A percentile compares a stretch with the other conserved stretches of the same genome.
phyloP scores from a whole-genome alignment of 139 green algal genomes.

The Pseudopediastrum boryanum region DNA sequence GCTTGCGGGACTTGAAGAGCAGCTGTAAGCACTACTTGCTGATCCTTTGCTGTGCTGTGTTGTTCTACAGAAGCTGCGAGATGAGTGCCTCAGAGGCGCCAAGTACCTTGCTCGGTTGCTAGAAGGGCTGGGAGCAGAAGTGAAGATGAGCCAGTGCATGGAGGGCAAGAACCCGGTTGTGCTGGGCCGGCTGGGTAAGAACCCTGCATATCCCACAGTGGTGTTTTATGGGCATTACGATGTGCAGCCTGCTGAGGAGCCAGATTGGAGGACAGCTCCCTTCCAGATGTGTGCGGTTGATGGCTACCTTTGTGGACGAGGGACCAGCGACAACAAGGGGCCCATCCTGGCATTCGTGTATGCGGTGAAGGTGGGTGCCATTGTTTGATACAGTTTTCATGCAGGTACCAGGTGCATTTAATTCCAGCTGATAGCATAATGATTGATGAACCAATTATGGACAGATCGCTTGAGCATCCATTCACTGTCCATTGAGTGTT shows the following conservation, averaged over 20 bases:
- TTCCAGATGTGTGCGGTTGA: conserved; percentile 86
- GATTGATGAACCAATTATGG: no score
- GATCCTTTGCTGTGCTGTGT: no score
- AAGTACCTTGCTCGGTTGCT: conserved; percentile 90
- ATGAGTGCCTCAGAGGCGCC: conserved; percentile 89
- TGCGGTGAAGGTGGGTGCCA: conserved; percentile 64
- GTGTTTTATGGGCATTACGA: conserved; percentile 83
- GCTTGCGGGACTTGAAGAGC: no score
- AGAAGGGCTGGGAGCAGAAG: conserved; percentile 85
- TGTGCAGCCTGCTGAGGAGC: conserved; percentile 77
- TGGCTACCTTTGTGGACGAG: conserved; percentile 91
- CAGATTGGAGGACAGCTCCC: conserved; percentile 85
- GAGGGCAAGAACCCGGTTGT: conserved; percentile 91
- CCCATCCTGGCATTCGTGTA: conserved; percentile 93
- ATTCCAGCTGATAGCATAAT: no score
- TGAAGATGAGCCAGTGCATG: conserved; percentile 41
- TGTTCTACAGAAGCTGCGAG: conserved; percentile 50
- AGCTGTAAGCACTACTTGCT: no score
- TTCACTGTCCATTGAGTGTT: no score
- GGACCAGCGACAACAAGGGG: conserved; percentile 94
- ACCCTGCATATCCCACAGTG: conserved; percentile 78
- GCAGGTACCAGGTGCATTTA: background rate
- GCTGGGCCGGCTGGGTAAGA: conserved; percentile 79
- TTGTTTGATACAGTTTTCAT: background rate
- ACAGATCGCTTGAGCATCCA: no score